Conservation (phyloP, 371 early-diverging fungal genomes). For the Coemansia linderi region DNA sequence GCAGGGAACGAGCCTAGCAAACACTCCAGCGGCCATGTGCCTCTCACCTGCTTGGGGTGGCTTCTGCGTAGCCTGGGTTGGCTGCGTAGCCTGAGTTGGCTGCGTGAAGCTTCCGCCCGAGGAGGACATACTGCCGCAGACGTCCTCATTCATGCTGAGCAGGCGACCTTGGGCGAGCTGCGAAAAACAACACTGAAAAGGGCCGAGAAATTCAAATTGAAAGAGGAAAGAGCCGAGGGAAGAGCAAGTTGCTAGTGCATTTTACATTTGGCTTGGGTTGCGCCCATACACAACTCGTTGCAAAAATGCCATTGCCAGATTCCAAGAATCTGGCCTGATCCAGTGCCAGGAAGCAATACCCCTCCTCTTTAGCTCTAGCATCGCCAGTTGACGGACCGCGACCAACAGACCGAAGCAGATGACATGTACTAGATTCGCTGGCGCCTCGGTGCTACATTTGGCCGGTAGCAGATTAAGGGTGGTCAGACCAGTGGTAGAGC, state of each 20-base stretch:
- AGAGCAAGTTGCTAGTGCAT: not conserved
- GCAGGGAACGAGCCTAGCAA: constrained; percentile 36
- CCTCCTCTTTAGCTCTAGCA: not conserved
- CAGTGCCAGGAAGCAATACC: not conserved
- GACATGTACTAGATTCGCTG: not conserved
- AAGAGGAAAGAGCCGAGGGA: not conserved
- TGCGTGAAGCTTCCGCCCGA: constrained; percentile 16
- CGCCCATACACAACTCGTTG: not conserved
- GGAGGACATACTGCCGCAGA: not conserved
- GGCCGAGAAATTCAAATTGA: not conserved
- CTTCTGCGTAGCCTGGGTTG: constrained; percentile 37
- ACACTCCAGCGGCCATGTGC: constrained; percentile 9
- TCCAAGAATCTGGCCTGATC: not conserved
- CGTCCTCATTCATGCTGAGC: not conserved
- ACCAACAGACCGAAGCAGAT: not conserved
- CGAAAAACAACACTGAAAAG: too few species aligned
- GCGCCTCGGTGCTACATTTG: not conserved
- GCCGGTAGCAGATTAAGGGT: not conserved
- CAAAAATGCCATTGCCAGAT: not conserved
- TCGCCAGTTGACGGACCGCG: not conserved
- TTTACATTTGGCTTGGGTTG: not conserved
- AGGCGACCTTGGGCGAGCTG: not conserved
- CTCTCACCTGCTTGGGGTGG: constrained; percentile 22
- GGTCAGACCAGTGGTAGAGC: not conserved
- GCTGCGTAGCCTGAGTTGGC: constrained; percentile 46